Percentiles rank a stretch among this genome's conserved stretches.
Conservation (phyloP, 2,329 filamentous ascomycete genomes). For the Macroventuria anomochaeta region DNA sequence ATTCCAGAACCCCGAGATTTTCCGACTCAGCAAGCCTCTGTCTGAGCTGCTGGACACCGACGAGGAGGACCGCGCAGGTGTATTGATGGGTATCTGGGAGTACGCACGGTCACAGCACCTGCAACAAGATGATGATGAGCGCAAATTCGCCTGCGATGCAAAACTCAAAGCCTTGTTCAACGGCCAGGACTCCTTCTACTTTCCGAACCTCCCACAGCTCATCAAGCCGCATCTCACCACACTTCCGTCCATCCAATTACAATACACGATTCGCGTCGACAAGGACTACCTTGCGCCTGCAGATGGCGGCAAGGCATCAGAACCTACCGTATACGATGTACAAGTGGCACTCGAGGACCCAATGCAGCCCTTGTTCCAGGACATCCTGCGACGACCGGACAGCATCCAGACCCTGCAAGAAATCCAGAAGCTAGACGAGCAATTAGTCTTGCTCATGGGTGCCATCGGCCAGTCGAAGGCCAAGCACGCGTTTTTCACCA, state of each 20-base stretch:
- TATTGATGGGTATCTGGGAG: slow-evolving; percentile 92
- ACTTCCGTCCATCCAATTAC: slow-evolving; percentile 80
- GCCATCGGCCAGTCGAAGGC: slow-evolving; percentile 84
- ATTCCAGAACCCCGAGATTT: slow-evolving; percentile 86
- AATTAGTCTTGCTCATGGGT: slow-evolving; percentile 82
- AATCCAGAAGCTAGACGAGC: slow-evolving; percentile 79
- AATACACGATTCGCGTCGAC: slow-evolving; percentile 94
- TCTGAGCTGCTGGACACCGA: slow-evolving; percentile 84
- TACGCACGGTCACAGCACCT: slow-evolving; percentile 86
- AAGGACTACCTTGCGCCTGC: slow-evolving; percentile 59
- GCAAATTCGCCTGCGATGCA: slow-evolving; percentile 89
- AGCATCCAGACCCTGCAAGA: slow-evolving; percentile 73
- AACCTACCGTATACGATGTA: slow-evolving; percentile 88
- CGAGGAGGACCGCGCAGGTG: slow-evolving; percentile 85
- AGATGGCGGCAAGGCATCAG: slow-evolving; percentile 71
- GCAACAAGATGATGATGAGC: slow-evolving; percentile 93
- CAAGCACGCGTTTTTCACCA: slow-evolving; percentile 85
- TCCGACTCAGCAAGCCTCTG: slow-evolving; percentile 76
- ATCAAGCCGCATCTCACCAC: slow-evolving; percentile 79
- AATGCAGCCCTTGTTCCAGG: slow-evolving; percentile 68
- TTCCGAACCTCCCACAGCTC: slow-evolving; percentile 83
- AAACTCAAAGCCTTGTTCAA: slow-evolving; percentile 78
- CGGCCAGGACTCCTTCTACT: slow-evolving; percentile 74
- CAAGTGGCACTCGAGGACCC: slow-evolving; percentile 85
- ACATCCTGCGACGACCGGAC: slow-evolving; percentile 53